Evolutionary conservation across 2,329 filamentous ascomycete species (phyloP).

Genomic region (Basipetospora chlamydospora): DNA sequence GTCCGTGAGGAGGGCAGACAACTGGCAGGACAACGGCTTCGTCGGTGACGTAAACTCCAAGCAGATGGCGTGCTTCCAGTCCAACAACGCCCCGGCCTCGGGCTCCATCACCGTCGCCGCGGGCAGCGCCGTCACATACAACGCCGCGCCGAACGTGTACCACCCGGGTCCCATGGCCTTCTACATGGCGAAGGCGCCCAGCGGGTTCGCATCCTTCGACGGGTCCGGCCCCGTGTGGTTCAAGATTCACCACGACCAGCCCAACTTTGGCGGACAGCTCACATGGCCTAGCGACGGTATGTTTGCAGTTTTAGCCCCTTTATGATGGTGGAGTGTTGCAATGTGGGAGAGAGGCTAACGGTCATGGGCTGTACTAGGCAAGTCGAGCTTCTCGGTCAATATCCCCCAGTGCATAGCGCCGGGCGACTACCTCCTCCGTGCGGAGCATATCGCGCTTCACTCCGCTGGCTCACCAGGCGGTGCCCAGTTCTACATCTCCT

Average conservation of each 20-base stretch:
- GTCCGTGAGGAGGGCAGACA: constrained; percentile 12
- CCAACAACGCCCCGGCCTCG: background rate
- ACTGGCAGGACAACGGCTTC: constrained; percentile 13
- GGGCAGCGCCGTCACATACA: constrained; percentile 23
- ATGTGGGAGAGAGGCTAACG: too few species aligned
- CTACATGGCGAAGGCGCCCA: constrained; percentile 22
- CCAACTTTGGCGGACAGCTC: constrained; percentile 7
- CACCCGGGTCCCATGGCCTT: constrained; percentile 23
- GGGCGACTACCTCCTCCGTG: constrained; percentile 33
- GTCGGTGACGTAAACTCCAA: constrained; percentile 13
- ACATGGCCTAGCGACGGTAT: constrained; percentile 8
- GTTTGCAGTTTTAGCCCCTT: background rate
- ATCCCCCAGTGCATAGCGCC: constrained; percentile 28
- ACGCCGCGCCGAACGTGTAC: constrained; percentile 20
- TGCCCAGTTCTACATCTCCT: constrained; percentile 31
- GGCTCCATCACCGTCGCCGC: constrained; percentile 16
- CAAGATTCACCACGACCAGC: constrained; percentile 19
- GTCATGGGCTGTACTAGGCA: too few species aligned
- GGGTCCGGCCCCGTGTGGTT: constrained; percentile 21
- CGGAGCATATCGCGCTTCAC: constrained; percentile 34
- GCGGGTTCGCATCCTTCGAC: constrained; percentile 18
- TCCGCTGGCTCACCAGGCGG: constrained; percentile 23
- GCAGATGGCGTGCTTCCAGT: constrained; percentile 16
- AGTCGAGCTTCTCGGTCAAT: constrained; percentile 20
- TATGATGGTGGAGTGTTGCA: too few species aligned